Evolutionary conservation across 495 filamentous ascomycete species (phyloP), one percentile per base, ranked within the genome.

Genomic region (Schizothecium vesticola): DNA sequence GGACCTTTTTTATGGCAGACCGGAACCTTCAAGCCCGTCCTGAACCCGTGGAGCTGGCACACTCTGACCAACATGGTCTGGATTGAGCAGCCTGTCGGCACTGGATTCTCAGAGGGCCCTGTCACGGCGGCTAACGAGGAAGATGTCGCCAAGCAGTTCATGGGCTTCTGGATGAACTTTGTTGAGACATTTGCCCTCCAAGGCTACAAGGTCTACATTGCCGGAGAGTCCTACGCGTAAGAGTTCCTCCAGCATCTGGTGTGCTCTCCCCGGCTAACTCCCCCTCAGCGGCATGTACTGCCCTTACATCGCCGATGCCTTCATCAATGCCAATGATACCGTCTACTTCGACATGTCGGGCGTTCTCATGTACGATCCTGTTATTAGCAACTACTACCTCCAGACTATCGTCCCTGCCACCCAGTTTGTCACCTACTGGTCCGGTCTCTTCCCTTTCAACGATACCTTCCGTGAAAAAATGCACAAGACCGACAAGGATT

Each of bases 11-110:
- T 88, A 0, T 94, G 92, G 91, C 84, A 90, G 70, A 80, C 83
- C 11, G 90, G 90, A 25, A 91, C 87, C 1, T 87, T 80, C 68
- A 80, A 80, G 64, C 90, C 90, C 3, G 83, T 88, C 11, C 73
- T 72, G 26, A 92, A 92, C 70, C 86, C 86, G 0, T 92, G 86
- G 72, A 84, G 82, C 16, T 93, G 89, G 89, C 82, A 84, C 21
- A 92, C 91, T 56, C 78, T 95, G 60, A 92, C 91, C 57, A 93
- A 93, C 71, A 81, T 92, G 70, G 81, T 93, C 56, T 93, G 86
- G 77, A 79, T 92, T 28, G 90, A 92, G 60, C 91, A 94, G 71
- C 92, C 92, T 0, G 87, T 92, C 12, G 90, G 91, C 55, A 91
- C 90, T 13, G 92, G 91, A 16, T 91, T 90, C 68, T 86, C 86